A percentile compares a stretch with the other conserved stretches of the same genome.
Evolutionary conservation across 805 yeast genomes (phyloP).

Genomic region (Danielozyma ontarioensis): DNA sequence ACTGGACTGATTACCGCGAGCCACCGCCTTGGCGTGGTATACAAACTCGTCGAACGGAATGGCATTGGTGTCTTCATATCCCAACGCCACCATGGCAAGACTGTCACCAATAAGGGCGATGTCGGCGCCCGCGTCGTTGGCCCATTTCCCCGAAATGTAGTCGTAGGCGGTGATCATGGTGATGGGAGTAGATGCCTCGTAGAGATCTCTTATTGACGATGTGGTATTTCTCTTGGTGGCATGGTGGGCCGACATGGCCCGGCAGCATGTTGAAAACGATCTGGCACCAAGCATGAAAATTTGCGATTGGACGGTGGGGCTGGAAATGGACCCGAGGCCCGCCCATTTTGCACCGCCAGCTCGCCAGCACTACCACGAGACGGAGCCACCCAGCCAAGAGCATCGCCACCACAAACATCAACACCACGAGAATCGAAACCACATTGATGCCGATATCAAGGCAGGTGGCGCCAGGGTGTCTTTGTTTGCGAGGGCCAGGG

Average conservation of each 20-base stretch:
- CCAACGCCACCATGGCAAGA: conserved; percentile 85
- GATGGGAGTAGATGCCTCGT: conserved; percentile 15
- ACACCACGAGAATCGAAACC: no score
- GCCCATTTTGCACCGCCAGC: no score
- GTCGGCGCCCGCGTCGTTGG: conserved; percentile 63
- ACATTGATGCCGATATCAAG: no score
- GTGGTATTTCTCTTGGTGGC: not conserved
- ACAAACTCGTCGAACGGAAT: conserved; percentile 74
- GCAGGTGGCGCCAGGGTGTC: no score
- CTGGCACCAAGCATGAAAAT: not conserved
- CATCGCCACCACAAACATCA: no score
- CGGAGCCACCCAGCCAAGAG: no score
- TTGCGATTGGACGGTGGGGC: no score
- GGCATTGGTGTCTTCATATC: conserved; percentile 71
- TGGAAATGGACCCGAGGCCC: no score
- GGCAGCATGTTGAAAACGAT: not conserved
- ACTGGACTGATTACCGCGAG: conserved; percentile 62
- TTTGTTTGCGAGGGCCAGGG: no score
- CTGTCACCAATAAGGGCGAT: conserved; percentile 85
- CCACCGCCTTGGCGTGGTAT: conserved; percentile 70
- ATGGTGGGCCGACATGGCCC: not conserved
- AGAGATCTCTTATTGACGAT: not conserved
- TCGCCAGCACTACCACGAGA: no score
- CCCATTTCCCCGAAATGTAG: conserved; percentile 67
- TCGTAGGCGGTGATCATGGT: conserved; percentile 82